Conservation (phyloP, 1,139 yeast species). For the Candida labiduridarum region DNA sequence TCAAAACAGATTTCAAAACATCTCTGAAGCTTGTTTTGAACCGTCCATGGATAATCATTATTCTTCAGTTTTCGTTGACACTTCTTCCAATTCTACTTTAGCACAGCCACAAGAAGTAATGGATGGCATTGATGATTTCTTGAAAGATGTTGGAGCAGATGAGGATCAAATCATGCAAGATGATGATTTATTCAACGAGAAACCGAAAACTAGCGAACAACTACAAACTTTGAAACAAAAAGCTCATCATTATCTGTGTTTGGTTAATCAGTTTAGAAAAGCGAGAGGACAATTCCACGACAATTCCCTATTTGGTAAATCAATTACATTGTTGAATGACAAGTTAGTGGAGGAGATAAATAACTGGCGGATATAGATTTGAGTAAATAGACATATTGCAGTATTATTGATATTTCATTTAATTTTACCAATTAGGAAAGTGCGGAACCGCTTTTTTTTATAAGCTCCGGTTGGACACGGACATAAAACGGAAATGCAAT, state of each 20-base stretch:
- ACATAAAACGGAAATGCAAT: no score
- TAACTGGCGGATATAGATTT: constrained; percentile 7
- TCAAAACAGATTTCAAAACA: not conserved
- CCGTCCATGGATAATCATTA: constrained; percentile 18
- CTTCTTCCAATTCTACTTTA: not conserved
- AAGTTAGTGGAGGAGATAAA: constrained; percentile 16
- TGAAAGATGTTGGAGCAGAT: constrained; percentile 11
- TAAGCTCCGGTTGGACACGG: not conserved
- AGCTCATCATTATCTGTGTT: constrained; percentile 6
- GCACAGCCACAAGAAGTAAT: not conserved
- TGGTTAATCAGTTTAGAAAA: constrained; percentile 12
- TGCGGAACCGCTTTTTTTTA: not conserved
- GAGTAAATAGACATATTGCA: not conserved
- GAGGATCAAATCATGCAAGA: constrained; percentile 18
- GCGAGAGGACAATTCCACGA: constrained; percentile 8
- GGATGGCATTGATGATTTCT: constrained; percentile 10
- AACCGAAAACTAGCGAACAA: constrained; percentile 11
- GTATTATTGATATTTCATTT: not conserved
- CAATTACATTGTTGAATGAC: constrained; percentile 14
- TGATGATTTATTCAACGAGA: constrained; percentile 17
- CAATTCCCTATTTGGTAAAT: constrained; percentile 10
- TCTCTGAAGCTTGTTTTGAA: constrained; percentile 7
- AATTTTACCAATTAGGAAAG: not conserved
- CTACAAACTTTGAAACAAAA: constrained; percentile 5
- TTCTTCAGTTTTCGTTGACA: constrained; percentile 19